phyloP scores from a whole-genome alignment of 345 rosid genomes.

The Lagerstroemia speciosa region DNA sequence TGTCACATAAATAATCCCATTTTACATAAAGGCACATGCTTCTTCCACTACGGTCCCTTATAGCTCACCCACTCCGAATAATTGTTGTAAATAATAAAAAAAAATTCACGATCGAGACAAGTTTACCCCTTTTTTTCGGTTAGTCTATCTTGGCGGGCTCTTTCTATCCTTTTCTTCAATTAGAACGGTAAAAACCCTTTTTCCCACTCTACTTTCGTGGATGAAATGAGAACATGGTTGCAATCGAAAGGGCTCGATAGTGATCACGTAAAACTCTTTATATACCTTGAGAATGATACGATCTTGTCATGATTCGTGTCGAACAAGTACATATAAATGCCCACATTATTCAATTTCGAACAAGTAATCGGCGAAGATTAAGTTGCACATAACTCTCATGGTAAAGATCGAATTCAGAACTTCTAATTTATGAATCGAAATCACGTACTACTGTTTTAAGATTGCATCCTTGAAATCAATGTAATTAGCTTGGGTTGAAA shows the following conservation, averaged over 20 bases:
- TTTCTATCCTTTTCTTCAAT: background rate
- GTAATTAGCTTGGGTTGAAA: background rate
- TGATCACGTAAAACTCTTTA: background rate
- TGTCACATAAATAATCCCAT: no score
- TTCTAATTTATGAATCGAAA: no score
- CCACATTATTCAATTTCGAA: background rate
- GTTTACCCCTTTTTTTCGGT: background rate
- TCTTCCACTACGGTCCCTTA: no score
- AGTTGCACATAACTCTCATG: no score
- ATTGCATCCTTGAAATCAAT: no score
- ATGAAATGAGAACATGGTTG: background rate
- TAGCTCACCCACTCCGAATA: no score
- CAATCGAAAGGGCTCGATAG: background rate
- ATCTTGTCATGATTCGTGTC: background rate
- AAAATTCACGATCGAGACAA: background rate
- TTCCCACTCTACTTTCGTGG: background rate
- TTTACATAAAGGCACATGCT: no score
- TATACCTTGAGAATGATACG: background rate
- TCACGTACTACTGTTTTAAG: no score
- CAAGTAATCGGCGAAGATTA: no score
- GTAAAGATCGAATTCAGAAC: no score
- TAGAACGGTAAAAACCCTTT: background rate
- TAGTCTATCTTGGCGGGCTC: background rate
- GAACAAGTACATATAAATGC: background rate
- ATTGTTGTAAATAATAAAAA: no score